phyloP scores from a whole-genome alignment of 768 basidiomycete genomes.

The Leccinum incarnatum region DNA sequence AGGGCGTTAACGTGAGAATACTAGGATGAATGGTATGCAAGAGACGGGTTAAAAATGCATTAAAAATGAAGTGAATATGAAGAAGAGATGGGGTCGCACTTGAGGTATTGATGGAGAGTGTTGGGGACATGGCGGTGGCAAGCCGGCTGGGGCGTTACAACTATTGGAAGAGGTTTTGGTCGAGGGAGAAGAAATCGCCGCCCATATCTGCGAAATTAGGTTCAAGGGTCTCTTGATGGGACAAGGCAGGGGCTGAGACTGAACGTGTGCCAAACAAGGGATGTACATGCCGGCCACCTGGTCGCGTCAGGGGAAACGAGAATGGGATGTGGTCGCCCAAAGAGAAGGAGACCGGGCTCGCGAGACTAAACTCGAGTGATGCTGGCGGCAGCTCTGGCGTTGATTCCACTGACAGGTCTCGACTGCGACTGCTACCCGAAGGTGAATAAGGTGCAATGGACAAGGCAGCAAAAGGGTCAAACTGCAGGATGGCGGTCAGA shows the following conservation, averaged over 20 bases:
- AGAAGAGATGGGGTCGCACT: conserved; percentile 30
- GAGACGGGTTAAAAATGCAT: conserved; percentile 32
- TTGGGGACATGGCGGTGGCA: conserved; percentile 17
- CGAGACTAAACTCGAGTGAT: conserved; percentile 39
- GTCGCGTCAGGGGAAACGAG: conserved; percentile 21
- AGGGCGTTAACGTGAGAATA: conserved; percentile 18
- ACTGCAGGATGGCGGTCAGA: conserved; percentile 29
- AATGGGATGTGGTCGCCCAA: conserved; percentile 30
- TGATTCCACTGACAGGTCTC: conserved; percentile 53
- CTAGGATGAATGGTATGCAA: conserved; percentile 34
- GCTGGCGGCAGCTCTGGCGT: conserved; percentile 46
- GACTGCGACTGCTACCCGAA: conserved; percentile 37
- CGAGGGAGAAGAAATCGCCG: conserved; percentile 38
- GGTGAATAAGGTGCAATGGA: conserved; percentile 56
- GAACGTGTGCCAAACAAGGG: conserved; percentile 40
- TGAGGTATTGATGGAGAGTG: conserved; percentile 27
- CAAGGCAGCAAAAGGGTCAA: conserved; percentile 49
- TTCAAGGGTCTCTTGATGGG: conserved; percentile 27
- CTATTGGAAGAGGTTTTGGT: conserved; percentile 51
- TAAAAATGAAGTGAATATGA: conserved; percentile 25
- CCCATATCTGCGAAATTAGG: conserved; percentile 43
- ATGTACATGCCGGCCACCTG: conserved; percentile 20
- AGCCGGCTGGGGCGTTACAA: conserved; percentile 19
- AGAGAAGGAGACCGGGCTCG: conserved; percentile 39
- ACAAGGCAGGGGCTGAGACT: conserved; percentile 42